Percentiles rank a stretch among this genome's conserved stretches.
Evolutionary conservation across 306 rosid genomes (phyloP).

Genomic region (Cucumis hystrix): DNA sequence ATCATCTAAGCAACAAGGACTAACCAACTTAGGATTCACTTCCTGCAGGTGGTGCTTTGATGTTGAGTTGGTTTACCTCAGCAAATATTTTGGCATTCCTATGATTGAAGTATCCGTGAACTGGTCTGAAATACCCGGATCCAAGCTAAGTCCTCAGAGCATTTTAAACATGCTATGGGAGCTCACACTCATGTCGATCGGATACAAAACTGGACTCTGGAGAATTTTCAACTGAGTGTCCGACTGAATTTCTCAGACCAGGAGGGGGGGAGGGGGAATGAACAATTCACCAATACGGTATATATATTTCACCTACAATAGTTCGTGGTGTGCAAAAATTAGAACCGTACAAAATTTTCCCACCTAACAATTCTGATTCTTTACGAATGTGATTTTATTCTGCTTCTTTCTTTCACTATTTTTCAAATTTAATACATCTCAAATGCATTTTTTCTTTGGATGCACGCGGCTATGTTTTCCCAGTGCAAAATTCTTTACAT

Average conservation of each 20-base stretch:
- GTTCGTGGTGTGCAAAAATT: background rate
- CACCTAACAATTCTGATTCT: background rate
- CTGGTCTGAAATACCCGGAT: conserved; percentile 98
- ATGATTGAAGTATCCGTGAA: conserved; percentile 77
- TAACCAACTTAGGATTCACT: background rate
- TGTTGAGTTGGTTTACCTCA: conserved; percentile 67
- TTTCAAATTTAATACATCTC: background rate
- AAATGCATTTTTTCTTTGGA: background rate
- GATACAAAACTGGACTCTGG: conserved; percentile 84
- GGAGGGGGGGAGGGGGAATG: too few relatives aligned
- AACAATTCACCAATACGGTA: background rate
- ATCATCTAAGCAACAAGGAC: background rate
- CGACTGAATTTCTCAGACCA: background rate
- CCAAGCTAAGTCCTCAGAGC: conserved; percentile 81
- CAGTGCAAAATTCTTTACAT: background rate
- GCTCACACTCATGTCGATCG: conserved; percentile 76
- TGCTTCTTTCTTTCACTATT: background rate
- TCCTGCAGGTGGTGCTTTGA: conserved; percentile 92
- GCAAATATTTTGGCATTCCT: conserved; percentile 61
- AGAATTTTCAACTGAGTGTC: conserved; percentile 16
- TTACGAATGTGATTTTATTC: background rate
- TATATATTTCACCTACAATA: background rate
- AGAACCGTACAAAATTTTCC: background rate
- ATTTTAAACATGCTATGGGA: conserved; percentile 98
- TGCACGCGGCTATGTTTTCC: background rate